Base-by-base conservation (phyloP, 1,139 yeast species). In the Blastobotrys apis region DNA sequence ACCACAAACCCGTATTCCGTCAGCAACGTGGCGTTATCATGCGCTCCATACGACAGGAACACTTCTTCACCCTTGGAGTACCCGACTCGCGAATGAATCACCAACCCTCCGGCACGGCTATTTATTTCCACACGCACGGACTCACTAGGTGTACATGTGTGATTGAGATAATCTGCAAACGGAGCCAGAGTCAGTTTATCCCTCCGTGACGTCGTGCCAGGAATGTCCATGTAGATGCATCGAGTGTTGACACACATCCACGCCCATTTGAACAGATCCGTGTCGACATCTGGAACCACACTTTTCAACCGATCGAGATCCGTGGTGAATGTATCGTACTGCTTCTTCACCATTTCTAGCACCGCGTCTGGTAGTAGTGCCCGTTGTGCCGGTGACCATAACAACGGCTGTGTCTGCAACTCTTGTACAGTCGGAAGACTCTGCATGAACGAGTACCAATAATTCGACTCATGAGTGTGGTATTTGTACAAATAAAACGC, bases 161-260 rank as follows among this genome's bases (percentile, higher is more conserved):
- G 97, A 65, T 92, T 92, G 46, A 92, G 68, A 59, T 85, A 84
- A 67, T 92, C 98, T 12, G 90, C 90, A 53, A 71, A 82, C 0
- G 98, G 98, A 0, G 94, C 97, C 78, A 92, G 69, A 1, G 97
- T 86, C 64, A 88, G 81, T 58, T 86, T 84, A 54, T 84, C 88
- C 30, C 29, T 5, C 60, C 55, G 54, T 32, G 53, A 44, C 41
- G 69, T 66, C 37, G 75, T 72, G 41, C 73, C 72, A 0, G 85
- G 80, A 2, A 86, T 65, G 4, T 75, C 73, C 81, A 84, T 82
- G 61, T 86, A 90, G 10, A 92, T 68, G 60, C 97, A 90, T 65
- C 98, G 81, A 1, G 97, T 84, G 60, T 92, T 92, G 41, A 90
- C 84, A 58, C 92, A 81, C 55, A 85, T 71, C 94, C 96, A 90